Percentiles rank a stretch among this genome's conserved stretches.
Evolutionary conservation across 768 basidiomycete species (phyloP).

Genomic region (Leccinum imitatum): DNA sequence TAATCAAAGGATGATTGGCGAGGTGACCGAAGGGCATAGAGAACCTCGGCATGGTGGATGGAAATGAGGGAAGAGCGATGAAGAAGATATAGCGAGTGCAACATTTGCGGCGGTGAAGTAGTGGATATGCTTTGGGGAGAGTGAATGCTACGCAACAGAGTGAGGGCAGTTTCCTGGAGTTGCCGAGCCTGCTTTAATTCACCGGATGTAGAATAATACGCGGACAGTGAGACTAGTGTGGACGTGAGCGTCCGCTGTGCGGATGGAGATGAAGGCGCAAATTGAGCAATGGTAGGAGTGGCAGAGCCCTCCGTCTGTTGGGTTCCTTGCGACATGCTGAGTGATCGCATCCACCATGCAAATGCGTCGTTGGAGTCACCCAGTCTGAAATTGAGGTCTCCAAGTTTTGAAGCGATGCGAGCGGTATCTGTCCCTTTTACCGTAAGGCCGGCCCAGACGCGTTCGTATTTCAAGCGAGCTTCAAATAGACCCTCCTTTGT

Average conservation of each 20-base stretch:
- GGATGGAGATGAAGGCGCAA: slow-evolving; percentile 53
- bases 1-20: slow-evolving; percentile 50
- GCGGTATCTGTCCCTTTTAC: slow-evolving; percentile 45
- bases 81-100: slow-evolving; percentile 65
- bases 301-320: slow-evolving; percentile 19
- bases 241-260: slow-evolving; percentile 63
- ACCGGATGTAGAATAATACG: slow-evolving; percentile 61
- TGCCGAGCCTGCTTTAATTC: slow-evolving; percentile 53
- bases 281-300: slow-evolving; percentile 34
- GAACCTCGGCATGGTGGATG: slow-evolving; percentile 72
- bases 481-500: slow-evolving; percentile 46
- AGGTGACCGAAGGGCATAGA: slow-evolving; percentile 48
- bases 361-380: slow-evolving; percentile 54
- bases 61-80: slow-evolving; percentile 75
- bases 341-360: slow-evolving; percentile 66
- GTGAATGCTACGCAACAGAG: slow-evolving; percentile 53
- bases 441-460: slow-evolving; percentile 50
- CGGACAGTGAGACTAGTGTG: slow-evolving; percentile 68
- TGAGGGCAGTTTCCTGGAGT: slow-evolving; percentile 55
- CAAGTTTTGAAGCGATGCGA: slow-evolving; percentile 62
- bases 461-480: slow-evolving; percentile 56
- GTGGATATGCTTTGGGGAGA: slow-evolving; percentile 43
- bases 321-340: slow-evolving; percentile 44
- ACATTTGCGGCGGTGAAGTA: slow-evolving; percentile 53
- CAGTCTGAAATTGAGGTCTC: slow-evolving; percentile 59